Evolutionary conservation across 2,329 filamentous ascomycete species (phyloP), one percentile per base, ranked within the genome.

Genomic region (Pseudocercospora fuligena): DNA sequence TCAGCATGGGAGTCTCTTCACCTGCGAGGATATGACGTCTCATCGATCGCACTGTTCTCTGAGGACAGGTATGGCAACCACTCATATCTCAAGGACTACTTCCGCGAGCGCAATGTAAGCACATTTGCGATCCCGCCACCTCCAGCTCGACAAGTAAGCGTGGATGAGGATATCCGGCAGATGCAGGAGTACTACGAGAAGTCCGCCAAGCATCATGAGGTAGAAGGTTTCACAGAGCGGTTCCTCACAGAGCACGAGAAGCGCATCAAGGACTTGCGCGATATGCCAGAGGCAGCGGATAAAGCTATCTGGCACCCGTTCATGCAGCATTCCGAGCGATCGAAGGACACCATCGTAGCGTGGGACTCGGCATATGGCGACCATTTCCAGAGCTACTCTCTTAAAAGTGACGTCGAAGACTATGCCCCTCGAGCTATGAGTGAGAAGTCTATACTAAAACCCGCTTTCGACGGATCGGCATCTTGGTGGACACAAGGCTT

Each of bases 401-500:
- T 29, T 7, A 67, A 62, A 8, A 61, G n/a, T 23, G 40, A 60
- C 23, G 31, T 58, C n/a, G 56, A 58, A 8, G 56, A 58, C 56
- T 58, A 43, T 25, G 33, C 56, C 25, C 56, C 56, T 14, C 56
- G 56, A 40, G 56, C 56, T 27, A 33, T 43, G 29, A 58, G 56
- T 47, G 66, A 64, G 58, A 73, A 70, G 29, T 72, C 80, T 6
- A 74, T 88, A 3, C 79, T 92, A 0, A 84, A 84, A 54, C 85
- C 91, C 0, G 89, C 90, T 0, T 93, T 95, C 63, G 93, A 96
- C 72, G 92, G 90, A 2, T 95, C 92, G 0, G 92, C 92, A 0
- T 94, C 92, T 0, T 96, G 93, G 92, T 96, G 93, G 92, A 96
- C 92, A 0, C 93, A 96, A 78, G 92, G 92, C 1, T 84, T 96